Conservation (phyloP, 1,284 basidiomycete genomes). For the Trichosporon coremiiforme region DNA sequence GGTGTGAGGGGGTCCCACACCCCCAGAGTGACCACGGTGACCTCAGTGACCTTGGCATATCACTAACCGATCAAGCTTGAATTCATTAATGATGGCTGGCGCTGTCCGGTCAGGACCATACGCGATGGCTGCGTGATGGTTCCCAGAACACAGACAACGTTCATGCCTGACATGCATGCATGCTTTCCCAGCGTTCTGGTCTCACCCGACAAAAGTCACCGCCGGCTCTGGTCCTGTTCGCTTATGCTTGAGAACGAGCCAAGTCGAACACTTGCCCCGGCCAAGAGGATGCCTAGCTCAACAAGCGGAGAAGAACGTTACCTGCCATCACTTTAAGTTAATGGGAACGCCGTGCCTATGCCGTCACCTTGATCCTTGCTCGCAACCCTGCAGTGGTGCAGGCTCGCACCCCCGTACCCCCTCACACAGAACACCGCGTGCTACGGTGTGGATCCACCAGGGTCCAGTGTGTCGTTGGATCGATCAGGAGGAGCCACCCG, state of each 20-base stretch:
- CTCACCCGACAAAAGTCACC: neutral
- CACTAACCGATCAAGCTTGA: constrained; percentile 17
- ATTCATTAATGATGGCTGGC: constrained; percentile 18
- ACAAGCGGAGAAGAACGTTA: neutral
- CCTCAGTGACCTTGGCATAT: constrained; percentile 8
- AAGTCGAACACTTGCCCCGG: neutral
- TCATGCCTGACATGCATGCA: neutral
- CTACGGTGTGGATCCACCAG: neutral
- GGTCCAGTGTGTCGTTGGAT: neutral
- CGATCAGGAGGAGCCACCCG: constrained; percentile 1
- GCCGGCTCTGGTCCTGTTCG: neutral
- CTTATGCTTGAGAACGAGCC: neutral
- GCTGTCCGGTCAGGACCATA: constrained; percentile 6
- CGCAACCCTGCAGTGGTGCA: too few relatives aligned
- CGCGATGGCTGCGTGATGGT: neutral
- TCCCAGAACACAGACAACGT: neutral
- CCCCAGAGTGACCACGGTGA: neutral
- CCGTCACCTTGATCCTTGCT: neutral
- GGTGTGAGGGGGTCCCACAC: neutral
- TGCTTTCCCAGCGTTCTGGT: neutral
- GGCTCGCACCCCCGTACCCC: neutral
- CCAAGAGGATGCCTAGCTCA: neutral
- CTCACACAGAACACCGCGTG: neutral
- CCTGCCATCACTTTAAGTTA: constrained; percentile 12
- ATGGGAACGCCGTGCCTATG: constrained; percentile 6